phyloP scores from a whole-genome alignment of 148 eudicot species.

The Rhododendron kiyosumense region DNA sequence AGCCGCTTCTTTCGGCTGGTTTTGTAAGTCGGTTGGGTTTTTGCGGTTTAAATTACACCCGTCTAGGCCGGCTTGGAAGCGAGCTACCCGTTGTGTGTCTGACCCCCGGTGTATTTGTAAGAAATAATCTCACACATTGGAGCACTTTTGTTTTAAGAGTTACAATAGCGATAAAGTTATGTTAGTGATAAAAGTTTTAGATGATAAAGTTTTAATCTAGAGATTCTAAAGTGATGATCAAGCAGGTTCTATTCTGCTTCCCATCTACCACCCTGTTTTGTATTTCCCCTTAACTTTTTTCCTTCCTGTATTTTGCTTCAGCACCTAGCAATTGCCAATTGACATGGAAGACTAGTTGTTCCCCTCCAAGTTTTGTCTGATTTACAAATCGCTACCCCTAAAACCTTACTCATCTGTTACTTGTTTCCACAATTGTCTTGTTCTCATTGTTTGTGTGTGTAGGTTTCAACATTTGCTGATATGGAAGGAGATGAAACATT shows the following conservation, averaged over 20 bases:
- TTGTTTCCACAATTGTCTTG: background rate
- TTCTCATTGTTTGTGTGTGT: constrained; percentile 13
- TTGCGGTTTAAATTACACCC: background rate
- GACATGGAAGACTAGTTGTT: background rate
- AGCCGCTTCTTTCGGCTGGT: background rate
- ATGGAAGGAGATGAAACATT: constrained; percentile 99
- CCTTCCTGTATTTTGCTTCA: background rate
- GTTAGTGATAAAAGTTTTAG: background rate
- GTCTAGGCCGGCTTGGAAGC: background rate
- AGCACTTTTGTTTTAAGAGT: background rate
- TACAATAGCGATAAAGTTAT: background rate
- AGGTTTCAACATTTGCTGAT: constrained; percentile 98
- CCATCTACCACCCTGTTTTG: background rate
- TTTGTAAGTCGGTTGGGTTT: background rate
- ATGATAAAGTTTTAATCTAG: background rate
- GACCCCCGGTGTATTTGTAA: background rate
- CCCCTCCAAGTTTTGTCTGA: background rate
- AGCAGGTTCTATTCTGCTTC: background rate
- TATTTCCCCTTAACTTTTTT: background rate
- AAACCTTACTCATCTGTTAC: background rate
- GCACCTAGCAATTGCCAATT: background rate
- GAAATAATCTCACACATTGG: background rate
- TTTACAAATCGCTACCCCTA: background rate
- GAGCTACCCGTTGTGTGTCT: background rate
- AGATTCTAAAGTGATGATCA: background rate